Base-by-base conservation (phyloP, 139 green algal species). In the Auxenochlorella pyrenoidosa region DNA sequence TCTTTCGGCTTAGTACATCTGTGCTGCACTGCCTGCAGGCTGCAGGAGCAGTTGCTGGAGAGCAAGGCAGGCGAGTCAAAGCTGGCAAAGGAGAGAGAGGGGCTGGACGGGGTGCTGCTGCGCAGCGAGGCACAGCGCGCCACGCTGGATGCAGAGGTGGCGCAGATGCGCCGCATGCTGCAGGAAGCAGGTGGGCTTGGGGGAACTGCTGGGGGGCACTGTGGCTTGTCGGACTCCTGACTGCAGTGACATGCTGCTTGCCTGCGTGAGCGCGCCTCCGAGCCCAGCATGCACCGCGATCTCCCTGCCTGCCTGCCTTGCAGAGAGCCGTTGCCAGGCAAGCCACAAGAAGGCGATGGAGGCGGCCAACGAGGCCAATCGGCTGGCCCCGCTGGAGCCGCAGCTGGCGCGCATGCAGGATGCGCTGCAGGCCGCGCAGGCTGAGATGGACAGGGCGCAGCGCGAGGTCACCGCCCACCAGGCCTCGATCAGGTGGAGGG, bases 21-120 rank as follows among this genome's bases (percentile, higher is more conserved):
- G 63, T 26, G 30, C 63, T 71, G 72, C 40, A 36, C 24, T 60
- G 71, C 21, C 24, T 65, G 79, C 58, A 90, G 78, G 73, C 71
- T 84, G n/a, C 80, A 90, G 43, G 87, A 90, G 73, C 87, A 82
- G 40, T 60, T 90, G 41, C 84, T 88, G 81, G 72, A 90, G 60
- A 70, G 38, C 43, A 90, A 88, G 60, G 78, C 87, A 16, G 58
- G 47, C 8, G 51, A 84, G 58, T 79, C 81, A 41, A 90, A 83
- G 73, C 59, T 84, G 81, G 32, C 15, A 2, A 63, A 79, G 59
- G 87, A 90, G 60, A 63, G 43, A 34, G 81, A 90, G 72, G 72
- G 28, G 34, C 71, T 90, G 43, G 58, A 76, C 13, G 63, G 30
- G 0, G 41, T 18, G 28, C 28, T 66, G 60, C 19, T 60, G 3